Percentiles rank a stretch among this genome's conserved stretches.
These are phyloP conservation scores for Brassica cretica DNA, from an alignment of 345 rosid genomes.

Conservation along the genomic window DNA sequence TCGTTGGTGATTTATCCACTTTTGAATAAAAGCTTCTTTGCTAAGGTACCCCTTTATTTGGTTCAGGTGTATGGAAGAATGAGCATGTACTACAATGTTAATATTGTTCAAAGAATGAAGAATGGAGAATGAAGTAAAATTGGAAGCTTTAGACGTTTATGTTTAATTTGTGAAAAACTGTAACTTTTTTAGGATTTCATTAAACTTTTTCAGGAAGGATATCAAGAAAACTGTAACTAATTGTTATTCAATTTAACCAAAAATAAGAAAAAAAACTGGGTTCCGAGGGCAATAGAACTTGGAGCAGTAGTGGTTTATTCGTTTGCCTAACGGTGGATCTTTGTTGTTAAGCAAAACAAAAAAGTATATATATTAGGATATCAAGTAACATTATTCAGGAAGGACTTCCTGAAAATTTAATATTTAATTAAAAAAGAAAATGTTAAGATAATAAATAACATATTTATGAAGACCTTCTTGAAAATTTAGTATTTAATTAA, in stretches of 20 bases:
- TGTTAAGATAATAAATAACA: conserved; percentile 27
- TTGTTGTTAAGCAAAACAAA: too few species aligned
- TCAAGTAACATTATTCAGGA: too few species aligned
- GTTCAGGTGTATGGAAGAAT: neutral
- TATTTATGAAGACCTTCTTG: too few species aligned
- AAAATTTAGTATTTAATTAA: too few species aligned
- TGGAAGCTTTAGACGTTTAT: neutral
- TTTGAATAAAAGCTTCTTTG: neutral
- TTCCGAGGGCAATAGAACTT: too few species aligned
- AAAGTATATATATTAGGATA: too few species aligned
- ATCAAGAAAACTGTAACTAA: neutral
- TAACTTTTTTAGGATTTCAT: too few species aligned
- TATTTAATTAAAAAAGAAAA: too few species aligned
- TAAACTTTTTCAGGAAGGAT: neutral
- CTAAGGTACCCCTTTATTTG: neutral
- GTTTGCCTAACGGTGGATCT: too few species aligned
- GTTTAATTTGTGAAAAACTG: neutral
- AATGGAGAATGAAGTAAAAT: neutral
- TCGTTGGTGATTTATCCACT: neutral
- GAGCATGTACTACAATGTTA: neutral
- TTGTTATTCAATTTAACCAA: neutral
- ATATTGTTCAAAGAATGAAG: neutral
- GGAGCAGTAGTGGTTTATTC: too few species aligned
- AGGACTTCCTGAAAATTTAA: too few species aligned
- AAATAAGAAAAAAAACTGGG: neutral